A percentile compares a stretch with the other conserved stretches of the same genome.
phyloP scores from a whole-genome alignment of 306 rosid species.

The Acmispon strigosus region DNA sequence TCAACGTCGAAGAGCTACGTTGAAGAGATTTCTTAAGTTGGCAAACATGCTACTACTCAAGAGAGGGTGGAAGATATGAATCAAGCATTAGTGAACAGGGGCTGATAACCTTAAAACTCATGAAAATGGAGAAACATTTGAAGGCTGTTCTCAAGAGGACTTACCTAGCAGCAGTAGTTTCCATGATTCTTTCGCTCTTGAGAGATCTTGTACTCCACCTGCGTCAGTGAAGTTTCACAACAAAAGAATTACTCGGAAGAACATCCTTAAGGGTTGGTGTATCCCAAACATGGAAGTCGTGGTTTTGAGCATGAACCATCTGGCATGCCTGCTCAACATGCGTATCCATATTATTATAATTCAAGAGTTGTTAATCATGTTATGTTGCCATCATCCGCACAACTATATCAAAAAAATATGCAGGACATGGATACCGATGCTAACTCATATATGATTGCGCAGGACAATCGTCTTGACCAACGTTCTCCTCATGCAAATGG shows the following conservation, averaged over 20 bases:
- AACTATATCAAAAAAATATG: slow-evolving; percentile 63
- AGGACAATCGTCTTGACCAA: slow-evolving; percentile 61
- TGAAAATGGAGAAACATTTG: slow-evolving; percentile 57
- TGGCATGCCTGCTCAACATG: slow-evolving; percentile 44
- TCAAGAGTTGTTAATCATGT: slow-evolving; percentile 63
- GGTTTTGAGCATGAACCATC: slow-evolving; percentile 38
- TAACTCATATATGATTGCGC: slow-evolving; percentile 53
- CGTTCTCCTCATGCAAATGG: slow-evolving; percentile 66
- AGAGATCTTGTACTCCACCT: slow-evolving; percentile 81
- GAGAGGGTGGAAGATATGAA: slow-evolving; percentile 33
- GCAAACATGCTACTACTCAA: slow-evolving; percentile 28
- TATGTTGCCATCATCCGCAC: slow-evolving; percentile 68
- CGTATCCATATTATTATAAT: slow-evolving; percentile 70
- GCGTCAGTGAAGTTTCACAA: slow-evolving; percentile 44
- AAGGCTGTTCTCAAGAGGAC: slow-evolving; percentile 59
- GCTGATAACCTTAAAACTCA: slow-evolving; percentile 32
- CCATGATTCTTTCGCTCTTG: slow-evolving; percentile 74
- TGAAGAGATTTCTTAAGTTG: slow-evolving; percentile 37
- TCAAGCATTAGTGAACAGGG: slow-evolving; percentile 34
- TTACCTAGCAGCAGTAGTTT: slow-evolving; percentile 54
- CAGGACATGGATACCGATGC: slow-evolving; percentile 64
- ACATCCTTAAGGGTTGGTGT: slow-evolving; percentile 28
- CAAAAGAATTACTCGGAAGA: slow-evolving; percentile 46
- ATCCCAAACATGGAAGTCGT: slow-evolving; percentile 46
- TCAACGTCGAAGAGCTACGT: slow-evolving; percentile 34